Evolutionary conservation across 1,139 yeast species (phyloP).

Genomic region (Yarrowia galli): DNA sequence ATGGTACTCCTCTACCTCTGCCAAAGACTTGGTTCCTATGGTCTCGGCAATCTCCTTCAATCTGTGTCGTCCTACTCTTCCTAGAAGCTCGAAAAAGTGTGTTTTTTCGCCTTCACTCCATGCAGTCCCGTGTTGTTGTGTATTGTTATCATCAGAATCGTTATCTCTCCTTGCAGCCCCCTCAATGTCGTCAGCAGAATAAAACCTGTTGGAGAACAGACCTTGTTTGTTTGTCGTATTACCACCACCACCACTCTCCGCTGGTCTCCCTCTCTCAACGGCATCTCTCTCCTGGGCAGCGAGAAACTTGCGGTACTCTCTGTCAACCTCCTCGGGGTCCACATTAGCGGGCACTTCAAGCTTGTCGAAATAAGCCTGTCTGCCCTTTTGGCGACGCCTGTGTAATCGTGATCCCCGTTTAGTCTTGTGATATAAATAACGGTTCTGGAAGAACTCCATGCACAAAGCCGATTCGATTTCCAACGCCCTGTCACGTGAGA

Average conservation of each 20-base stretch:
- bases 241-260: neutral
- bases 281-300: neutral
- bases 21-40: constrained; percentile 55
- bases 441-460: neutral
- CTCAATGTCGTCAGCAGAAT: constrained; percentile 7
- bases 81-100: constrained; percentile 54
- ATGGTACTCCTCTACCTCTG: constrained; percentile 60
- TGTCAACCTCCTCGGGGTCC: no score
- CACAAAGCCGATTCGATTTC: neutral
- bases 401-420: neutral
- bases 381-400: no score
- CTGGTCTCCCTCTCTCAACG: neutral
- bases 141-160: no score
- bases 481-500: neutral
- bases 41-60: constrained; percentile 54
- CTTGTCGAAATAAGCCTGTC: no score
- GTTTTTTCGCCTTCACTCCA: constrained; percentile 58
- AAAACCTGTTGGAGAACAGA: neutral
- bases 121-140: constrained; percentile 43
- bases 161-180: neutral
- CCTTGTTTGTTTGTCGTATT: no score
- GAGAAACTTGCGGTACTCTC: no score
- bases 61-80: constrained; percentile 60
- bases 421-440: neutral
- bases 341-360: no score